phyloP scores from a whole-genome alignment of 495 filamentous ascomycete species.

The Penicillium bovifimosum region DNA sequence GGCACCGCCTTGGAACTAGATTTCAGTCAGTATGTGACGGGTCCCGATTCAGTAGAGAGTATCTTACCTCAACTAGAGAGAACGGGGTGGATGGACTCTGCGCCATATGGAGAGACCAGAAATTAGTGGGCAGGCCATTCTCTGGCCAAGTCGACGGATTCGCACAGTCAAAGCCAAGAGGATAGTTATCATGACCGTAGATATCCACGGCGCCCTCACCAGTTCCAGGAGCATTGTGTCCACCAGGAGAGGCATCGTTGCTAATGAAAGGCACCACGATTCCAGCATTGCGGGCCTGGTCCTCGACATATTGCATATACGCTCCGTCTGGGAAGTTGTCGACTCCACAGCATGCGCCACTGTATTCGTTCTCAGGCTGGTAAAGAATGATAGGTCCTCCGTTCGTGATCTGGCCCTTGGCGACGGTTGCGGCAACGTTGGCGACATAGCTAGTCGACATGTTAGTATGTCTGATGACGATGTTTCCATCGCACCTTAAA shows the following conservation, averaged over 20 bases:
- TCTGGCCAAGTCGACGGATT: slow-evolving; percentile 47
- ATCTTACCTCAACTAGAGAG: slow-evolving; percentile 55
- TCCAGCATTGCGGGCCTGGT: slow-evolving; percentile 61
- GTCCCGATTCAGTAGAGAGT: not conserved
- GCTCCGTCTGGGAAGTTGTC: slow-evolving; percentile 48
- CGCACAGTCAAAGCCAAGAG: slow-evolving; percentile 58
- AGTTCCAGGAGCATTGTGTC: slow-evolving; percentile 61
- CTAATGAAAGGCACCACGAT: slow-evolving; percentile 70
- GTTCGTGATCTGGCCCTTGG: slow-evolving; percentile 71
- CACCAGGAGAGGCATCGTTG: slow-evolving; percentile 60
- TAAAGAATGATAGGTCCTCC: slow-evolving; percentile 71
- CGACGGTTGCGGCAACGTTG: slow-evolving; percentile 56
- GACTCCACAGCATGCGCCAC: slow-evolving; percentile 34
- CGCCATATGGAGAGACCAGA: slow-evolving; percentile 43
- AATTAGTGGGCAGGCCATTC: slow-evolving; percentile 42
- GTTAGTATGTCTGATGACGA: slow-evolving; percentile 2
- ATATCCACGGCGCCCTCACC: slow-evolving; percentile 64
- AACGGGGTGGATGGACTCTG: slow-evolving; percentile 63
- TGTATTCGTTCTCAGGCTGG: slow-evolving; percentile 79
- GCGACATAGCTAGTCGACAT: slow-evolving; percentile 24
- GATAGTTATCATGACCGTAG: slow-evolving; percentile 73
- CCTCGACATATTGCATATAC: slow-evolving; percentile 67
- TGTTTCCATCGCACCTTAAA: no score
- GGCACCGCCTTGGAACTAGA: slow-evolving; percentile 65
- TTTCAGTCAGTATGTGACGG: slow-evolving; percentile 5